Evolutionary conservation across 148 eudicot genomes (phyloP), one percentile per base, ranked within the genome.

Genomic region (Diospyros kaki): DNA sequence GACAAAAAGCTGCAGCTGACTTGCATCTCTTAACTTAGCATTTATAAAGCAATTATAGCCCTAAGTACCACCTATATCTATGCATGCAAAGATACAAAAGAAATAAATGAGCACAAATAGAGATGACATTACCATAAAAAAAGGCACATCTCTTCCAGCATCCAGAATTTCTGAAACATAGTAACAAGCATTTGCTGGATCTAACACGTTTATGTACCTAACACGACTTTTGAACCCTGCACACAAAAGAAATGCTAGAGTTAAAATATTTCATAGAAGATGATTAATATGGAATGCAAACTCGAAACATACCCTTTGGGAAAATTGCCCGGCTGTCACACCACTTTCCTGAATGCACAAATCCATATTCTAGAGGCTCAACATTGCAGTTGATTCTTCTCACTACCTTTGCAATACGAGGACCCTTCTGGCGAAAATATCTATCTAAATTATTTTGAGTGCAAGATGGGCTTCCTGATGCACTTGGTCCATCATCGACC

Each of bases 221-320:
- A 89, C 94, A 73, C 97, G 96, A 76, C 94, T 96, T 82, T 82
- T 88, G 73, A 91, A 94, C 65, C 98, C 98, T 94, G 83, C 75
- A 84, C 2, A 50, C 12, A 18, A 73, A 70, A 56, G 18, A 52
- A 59, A 44, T 5, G 43, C 40, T 58, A 4, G 71, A 50, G 75
- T 72, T 77, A 68, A 43, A 48, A 15, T 41, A 44, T 74, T 52
- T 60, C 63, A 6, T 40, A 52, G 1, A 41, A 71, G 44, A 64
- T 42, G 53, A 79, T 44, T 40, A 4, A 50, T 75, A 17, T 66
- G 54, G 55, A 61, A 15, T 9, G 45, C 56, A 48, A 15, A 78
- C 10, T 59, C 71, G 60, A 12, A 55, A 71, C 89, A 56, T 84
- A 96, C 99, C 99, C 77, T 91, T 93, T 0, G 99, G 93, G 74